Conservation (phyloP, 345 rosid species). For the Nephelium lappaceum region DNA sequence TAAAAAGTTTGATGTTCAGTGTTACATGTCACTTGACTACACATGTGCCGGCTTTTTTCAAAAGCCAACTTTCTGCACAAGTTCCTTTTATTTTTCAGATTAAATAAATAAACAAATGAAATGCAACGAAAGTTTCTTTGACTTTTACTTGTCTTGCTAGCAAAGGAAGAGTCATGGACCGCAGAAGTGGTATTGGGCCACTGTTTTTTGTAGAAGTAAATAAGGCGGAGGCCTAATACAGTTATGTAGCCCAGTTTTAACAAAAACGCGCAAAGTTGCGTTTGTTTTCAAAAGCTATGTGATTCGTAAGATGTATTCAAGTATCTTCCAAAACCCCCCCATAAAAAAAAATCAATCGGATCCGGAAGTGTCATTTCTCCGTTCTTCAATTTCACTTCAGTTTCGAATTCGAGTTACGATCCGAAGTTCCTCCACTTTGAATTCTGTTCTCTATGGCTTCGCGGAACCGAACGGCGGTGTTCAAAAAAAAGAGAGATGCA, state of each 20-base stretch:
- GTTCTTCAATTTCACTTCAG: neutral
- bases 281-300: neutral
- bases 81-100: neutral
- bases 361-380: neutral
- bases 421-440: neutral
- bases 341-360: neutral
- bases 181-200: too few species aligned
- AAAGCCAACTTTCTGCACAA: neutral
- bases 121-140: neutral
- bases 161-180: neutral
- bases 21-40: neutral
- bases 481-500: slow-evolving; percentile 59
- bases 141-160: neutral
- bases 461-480: slow-evolving; percentile 56
- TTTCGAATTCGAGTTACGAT: neutral
- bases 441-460: slow-evolving; percentile 43
- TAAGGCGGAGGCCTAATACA: neutral
- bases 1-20: neutral
- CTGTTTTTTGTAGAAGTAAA: neutral
- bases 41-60: neutral
- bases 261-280: slow-evolving; percentile 10
- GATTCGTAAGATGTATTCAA: neutral
- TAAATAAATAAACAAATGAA: neutral
- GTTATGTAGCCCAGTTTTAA: neutral
- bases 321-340: neutral